Percentiles rank a stretch among this genome's conserved stretches.
phyloP scores from a whole-genome alignment of 1,284 basidiomycete genomes.

The Heterobasidion irregulare region DNA sequence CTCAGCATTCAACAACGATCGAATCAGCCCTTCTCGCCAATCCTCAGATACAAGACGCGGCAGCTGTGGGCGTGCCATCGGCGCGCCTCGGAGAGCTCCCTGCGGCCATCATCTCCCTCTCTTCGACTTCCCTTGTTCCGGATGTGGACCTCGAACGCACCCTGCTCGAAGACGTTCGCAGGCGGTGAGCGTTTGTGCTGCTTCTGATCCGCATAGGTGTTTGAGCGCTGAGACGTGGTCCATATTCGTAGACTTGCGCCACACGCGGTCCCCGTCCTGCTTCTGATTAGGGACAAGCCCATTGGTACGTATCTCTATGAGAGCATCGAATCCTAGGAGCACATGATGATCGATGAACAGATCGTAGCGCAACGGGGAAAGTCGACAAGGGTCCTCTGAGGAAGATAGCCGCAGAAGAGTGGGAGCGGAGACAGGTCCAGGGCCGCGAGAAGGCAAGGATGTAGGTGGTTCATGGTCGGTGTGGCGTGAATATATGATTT shows the following conservation, averaged over 20 bases:
- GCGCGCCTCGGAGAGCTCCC: background rate
- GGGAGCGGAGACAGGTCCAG: background rate
- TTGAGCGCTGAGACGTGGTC: background rate
- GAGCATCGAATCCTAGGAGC: too few species aligned
- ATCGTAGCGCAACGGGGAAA: background rate
- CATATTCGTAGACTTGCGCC: background rate
- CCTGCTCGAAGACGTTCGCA: too few species aligned
- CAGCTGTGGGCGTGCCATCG: background rate
- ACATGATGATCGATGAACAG: background rate
- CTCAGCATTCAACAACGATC: background rate
- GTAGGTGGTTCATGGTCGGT: too few species aligned
- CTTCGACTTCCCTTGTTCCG: background rate
- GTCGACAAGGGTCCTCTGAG: background rate
- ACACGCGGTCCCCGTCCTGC: background rate
- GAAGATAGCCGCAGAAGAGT: background rate
- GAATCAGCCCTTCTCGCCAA: background rate
- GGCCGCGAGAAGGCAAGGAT: too few species aligned
- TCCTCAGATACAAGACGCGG: background rate
- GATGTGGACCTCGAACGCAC: background rate
- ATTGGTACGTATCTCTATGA: background rate
- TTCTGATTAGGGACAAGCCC: background rate
- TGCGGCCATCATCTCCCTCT: background rate
- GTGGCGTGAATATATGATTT: too few species aligned
- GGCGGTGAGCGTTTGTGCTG: too few species aligned
- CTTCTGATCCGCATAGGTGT: background rate